These are phyloP conservation scores for Exophiala alcalophila DNA, from an alignment of 2,329 filamentous ascomycete species.

Conservation along the genomic window DNA sequence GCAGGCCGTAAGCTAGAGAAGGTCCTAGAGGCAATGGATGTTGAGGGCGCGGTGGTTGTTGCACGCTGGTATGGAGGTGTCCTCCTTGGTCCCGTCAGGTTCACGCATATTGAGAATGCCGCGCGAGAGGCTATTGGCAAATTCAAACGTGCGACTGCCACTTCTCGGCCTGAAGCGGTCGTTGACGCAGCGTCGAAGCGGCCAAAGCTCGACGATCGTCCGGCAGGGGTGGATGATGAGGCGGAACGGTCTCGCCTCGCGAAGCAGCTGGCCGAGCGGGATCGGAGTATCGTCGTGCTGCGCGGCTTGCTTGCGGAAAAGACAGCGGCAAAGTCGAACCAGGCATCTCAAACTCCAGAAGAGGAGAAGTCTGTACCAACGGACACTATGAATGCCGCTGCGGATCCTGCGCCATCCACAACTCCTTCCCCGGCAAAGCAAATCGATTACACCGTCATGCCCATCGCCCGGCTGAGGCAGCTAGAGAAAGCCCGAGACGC, in stretches of 20 bases:
- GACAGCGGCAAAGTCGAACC: conserved; percentile 25
- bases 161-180: no score
- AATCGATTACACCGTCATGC: conserved; percentile 41
- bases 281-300: conserved; percentile 49
- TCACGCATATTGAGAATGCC: conserved; percentile 51
- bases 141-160: no score
- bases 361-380: background rate
- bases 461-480: conserved; percentile 41
- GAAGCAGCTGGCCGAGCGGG: conserved; percentile 45
- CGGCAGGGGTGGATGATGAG: conserved; percentile 1
- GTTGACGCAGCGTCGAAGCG: conserved; percentile 33
- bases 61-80: conserved; percentile 56
- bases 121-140: conserved; percentile 49
- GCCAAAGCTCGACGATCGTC: conserved; percentile 34
- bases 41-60: conserved; percentile 50
- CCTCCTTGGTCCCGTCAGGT: conserved; percentile 52
- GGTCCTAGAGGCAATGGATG: conserved; percentile 45
- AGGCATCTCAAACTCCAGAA: background rate
- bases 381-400: no score
- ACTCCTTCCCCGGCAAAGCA: conserved; percentile 31
- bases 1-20: conserved; percentile 49
- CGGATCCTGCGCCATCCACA: no score
- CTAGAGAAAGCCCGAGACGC: conserved; percentile 54
- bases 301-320: conserved; percentile 46
- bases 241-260: conserved; percentile 37